Evolutionary conservation across 495 filamentous ascomycete genomes (phyloP).

Genomic region (Neurospora sp.): DNA sequence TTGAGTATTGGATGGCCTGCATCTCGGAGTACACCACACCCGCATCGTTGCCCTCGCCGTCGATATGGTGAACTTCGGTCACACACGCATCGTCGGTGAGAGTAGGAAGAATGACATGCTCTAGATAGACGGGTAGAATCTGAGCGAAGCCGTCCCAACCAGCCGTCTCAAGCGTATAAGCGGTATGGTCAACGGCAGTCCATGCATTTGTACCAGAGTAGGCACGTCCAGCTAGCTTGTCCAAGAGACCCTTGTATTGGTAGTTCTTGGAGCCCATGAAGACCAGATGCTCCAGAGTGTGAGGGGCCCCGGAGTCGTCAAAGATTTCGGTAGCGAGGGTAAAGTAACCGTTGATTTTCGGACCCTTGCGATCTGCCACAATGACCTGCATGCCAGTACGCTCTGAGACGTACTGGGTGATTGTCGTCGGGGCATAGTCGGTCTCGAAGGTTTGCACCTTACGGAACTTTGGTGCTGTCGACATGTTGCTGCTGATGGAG

Average conservation of each 20-base stretch:
- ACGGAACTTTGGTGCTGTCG: constrained; percentile 56
- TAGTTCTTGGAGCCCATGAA: constrained; percentile 98
- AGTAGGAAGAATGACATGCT: constrained; percentile 85
- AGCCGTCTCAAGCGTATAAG: constrained; percentile 86
- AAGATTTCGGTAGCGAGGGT: constrained; percentile 94
- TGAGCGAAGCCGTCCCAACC: constrained; percentile 95
- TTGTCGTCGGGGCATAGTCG: constrained; percentile 74
- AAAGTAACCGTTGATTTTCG: constrained; percentile 91
- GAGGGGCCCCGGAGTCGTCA: constrained; percentile 90
- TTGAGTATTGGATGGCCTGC: constrained; percentile 85
- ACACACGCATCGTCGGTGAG: constrained; percentile 87
- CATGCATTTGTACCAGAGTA: constrained; percentile 95
- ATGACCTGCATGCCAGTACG: constrained; percentile 89
- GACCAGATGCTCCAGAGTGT: constrained; percentile 90
- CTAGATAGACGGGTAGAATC: constrained; percentile 89
- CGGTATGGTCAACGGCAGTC: constrained; percentile 93
- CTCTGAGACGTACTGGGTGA: constrained; percentile 74
- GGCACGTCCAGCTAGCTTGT: constrained; percentile 83
- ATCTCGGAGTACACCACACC: constrained; percentile 99
- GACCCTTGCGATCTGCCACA: constrained; percentile 83
- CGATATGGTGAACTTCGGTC: constrained; percentile 93
- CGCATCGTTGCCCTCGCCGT: constrained; percentile 87
- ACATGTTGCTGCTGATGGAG: constrained; percentile 13
- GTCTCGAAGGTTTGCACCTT: constrained; percentile 73
- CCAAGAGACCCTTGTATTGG: constrained; percentile 85